Conservation (phyloP, 108 stramenopile species). For the Nannochloropsis granulata region DNA sequence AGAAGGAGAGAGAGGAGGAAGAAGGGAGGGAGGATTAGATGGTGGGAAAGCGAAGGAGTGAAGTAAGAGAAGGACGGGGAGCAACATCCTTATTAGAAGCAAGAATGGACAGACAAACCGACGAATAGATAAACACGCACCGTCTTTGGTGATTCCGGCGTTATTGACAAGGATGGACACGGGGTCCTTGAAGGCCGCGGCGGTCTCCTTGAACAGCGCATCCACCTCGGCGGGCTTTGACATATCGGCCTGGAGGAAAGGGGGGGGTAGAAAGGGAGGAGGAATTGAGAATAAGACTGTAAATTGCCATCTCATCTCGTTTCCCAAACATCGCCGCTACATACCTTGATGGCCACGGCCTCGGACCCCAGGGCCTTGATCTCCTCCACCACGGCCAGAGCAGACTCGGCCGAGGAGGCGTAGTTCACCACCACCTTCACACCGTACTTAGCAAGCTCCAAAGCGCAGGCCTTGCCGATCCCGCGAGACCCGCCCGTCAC, state of each 20-base stretch:
- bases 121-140: not conserved
- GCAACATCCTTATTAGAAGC: not conserved
- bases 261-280: not conserved
- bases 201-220: slow-evolving; percentile 45
- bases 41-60: not conserved
- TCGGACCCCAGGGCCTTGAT: slow-evolving; percentile 71
- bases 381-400: slow-evolving; percentile 56
- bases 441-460: slow-evolving; percentile 63
- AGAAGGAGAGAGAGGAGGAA: not conserved
- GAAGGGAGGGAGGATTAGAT: not conserved
- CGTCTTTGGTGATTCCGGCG: slow-evolving; percentile 71
- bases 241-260: slow-evolving; percentile 13
- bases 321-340: not conserved
- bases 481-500: slow-evolving; percentile 89
- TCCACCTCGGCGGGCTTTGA: slow-evolving; percentile 44
- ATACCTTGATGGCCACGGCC: slow-evolving; percentile 43
- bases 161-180: slow-evolving; percentile 85
- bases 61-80: not conserved
- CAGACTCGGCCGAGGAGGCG: slow-evolving; percentile 61
- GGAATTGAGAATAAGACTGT: not conserved
- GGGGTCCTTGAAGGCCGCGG: slow-evolving; percentile 32
- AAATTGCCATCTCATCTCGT: not conserved
- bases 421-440: slow-evolving; percentile 90
- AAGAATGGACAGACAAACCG: not conserved
- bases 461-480: slow-evolving; percentile 74